Conservation (phyloP, 306 rosid species). For the Quercus gilva region DNA sequence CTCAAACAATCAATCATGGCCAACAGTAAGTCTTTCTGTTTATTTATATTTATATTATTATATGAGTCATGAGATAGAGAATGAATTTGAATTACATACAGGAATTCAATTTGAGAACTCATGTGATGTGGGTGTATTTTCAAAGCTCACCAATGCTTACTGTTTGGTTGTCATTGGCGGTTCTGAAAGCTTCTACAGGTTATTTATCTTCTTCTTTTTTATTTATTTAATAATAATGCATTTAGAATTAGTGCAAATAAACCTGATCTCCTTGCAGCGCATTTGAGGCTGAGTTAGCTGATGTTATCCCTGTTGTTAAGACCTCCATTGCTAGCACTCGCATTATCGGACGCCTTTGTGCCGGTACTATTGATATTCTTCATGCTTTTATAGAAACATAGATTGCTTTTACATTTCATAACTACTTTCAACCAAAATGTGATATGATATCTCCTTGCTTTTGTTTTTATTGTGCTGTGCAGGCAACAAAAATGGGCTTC, state of each 20-base stretch:
- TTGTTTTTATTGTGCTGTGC: slow-evolving; percentile 3
- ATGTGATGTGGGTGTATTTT: slow-evolving; percentile 87
- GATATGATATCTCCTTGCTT: neutral
- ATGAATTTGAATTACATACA: slow-evolving; percentile 8
- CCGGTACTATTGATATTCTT: slow-evolving; percentile 41
- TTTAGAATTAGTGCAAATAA: neutral
- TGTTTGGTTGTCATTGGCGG: slow-evolving; percentile 98
- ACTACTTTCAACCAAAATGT: neutral
- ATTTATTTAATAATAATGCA: neutral
- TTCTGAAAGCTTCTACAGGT: slow-evolving; percentile 87
- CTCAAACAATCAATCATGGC: no score
- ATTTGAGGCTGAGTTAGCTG: slow-evolving; percentile 78
- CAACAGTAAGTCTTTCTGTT: no score
- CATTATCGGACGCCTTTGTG: slow-evolving; percentile 91
- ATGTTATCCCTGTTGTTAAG: slow-evolving; percentile 79
- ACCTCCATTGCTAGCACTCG: slow-evolving; percentile 86
- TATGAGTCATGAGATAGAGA: no score
- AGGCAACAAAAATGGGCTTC: slow-evolving; percentile 98
- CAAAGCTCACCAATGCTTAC: slow-evolving; percentile 91
- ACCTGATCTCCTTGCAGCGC: slow-evolving; percentile 35
- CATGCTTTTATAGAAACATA: slow-evolving; percentile 4
- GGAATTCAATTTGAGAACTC: slow-evolving; percentile 90
- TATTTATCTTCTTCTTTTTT: neutral
- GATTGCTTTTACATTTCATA: neutral
- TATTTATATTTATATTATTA: no score